These are phyloP conservation scores for Colletotrichum sp. DNA, from an alignment of 2,329 filamentous ascomycete genomes.

Conservation along the genomic window DNA sequence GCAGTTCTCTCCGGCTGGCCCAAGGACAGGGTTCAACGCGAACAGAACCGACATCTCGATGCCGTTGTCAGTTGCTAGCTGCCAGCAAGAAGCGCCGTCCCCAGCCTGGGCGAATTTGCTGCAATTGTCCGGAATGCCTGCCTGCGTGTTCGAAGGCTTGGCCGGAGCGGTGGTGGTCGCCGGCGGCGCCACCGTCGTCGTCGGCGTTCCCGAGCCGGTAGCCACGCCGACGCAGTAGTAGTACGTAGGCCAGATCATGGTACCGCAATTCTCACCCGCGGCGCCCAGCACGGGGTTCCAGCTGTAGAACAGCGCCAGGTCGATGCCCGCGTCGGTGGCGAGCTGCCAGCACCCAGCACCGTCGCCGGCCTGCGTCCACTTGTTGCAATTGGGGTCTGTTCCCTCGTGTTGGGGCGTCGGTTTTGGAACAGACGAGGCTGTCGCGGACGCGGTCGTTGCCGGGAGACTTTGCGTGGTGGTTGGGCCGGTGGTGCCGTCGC, in stretches of 20 bases:
- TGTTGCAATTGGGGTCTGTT: slow-evolving; percentile 12
- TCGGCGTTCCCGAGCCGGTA: background rate
- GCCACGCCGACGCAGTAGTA: slow-evolving; percentile 28
- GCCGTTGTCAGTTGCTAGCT: background rate
- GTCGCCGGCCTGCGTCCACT: slow-evolving; percentile 3
- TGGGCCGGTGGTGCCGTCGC: background rate
- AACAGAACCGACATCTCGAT: background rate
- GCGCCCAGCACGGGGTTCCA: slow-evolving; percentile 13
- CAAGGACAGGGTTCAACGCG: slow-evolving; percentile 8
- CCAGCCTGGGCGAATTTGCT: slow-evolving; percentile 6
- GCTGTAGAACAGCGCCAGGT: background rate
- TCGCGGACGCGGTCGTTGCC: background rate
- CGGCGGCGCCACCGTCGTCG: background rate
- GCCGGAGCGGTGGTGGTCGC: background rate
- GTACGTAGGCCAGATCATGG: slow-evolving; percentile 25
- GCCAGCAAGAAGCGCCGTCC: background rate
- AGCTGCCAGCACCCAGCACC: background rate
- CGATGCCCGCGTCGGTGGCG: background rate
- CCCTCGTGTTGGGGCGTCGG: slow-evolving; percentile 9
- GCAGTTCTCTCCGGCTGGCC: slow-evolving; percentile 27
- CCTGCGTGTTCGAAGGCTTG: background rate
- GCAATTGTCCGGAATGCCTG: slow-evolving; percentile 2
- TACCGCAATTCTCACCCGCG: slow-evolving; percentile 28
- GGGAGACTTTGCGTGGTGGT: background rate
- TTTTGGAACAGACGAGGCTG: background rate